Evolutionary conservation across 2,329 filamentous ascomycete species (phyloP).

Genomic region (Claviceps spartinae): DNA sequence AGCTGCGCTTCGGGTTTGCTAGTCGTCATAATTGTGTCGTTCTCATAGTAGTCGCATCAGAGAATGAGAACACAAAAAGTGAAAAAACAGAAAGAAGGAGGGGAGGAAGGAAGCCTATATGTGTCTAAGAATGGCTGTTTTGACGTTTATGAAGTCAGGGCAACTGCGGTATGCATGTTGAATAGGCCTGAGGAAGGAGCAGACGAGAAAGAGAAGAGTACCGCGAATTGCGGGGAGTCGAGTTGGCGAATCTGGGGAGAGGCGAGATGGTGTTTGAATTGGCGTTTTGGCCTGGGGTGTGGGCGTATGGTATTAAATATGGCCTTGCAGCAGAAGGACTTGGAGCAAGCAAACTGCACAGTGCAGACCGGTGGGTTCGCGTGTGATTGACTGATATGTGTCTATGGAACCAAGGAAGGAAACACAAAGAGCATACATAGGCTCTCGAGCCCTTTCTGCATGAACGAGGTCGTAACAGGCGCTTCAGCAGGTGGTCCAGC

Average conservation of each 20-base stretch:
- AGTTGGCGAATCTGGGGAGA: constrained; percentile 5
- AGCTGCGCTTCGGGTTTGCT: constrained; percentile 13
- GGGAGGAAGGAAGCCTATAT: constrained; percentile 10
- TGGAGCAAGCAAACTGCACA: neutral
- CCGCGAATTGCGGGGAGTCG: constrained; percentile 7
- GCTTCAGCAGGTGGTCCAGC: neutral
- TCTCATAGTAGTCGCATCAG: constrained; percentile 12
- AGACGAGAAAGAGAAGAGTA: neutral
- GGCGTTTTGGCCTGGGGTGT: constrained; percentile 3
- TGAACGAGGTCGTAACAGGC: neutral
- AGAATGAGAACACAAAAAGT: too few species aligned
- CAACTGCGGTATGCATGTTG: constrained; percentile 22
- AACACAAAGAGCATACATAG: neutral
- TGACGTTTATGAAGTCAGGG: constrained; percentile 24
- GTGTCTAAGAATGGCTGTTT: constrained; percentile 18
- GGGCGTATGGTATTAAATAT: neutral
- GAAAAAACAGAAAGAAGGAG: constrained; percentile 3
- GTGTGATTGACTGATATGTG: neutral
- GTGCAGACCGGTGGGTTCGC: constrained; percentile 1
- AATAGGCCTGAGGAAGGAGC: constrained; percentile 14
- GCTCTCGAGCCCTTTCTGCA: neutral
- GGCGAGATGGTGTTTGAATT: constrained; percentile 1
- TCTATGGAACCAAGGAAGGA: neutral
- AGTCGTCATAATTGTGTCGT: constrained; percentile 12
- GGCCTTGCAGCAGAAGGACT: neutral